phyloP scores from a whole-genome alignment of 768 basidiomycete genomes.

The Phaeotremella fagi region DNA sequence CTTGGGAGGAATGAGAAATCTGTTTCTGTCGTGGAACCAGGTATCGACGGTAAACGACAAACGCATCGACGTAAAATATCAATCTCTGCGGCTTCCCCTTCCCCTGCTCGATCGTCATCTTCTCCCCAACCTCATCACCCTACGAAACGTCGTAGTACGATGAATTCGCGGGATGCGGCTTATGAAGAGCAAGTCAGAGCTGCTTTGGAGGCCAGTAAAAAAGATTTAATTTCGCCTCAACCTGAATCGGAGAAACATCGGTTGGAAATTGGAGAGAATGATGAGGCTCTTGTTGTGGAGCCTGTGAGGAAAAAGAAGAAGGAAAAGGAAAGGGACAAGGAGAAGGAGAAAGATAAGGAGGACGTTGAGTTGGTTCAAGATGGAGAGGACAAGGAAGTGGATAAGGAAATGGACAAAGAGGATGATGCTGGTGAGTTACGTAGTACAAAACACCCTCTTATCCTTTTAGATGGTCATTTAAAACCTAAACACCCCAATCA shows the following conservation, averaged over 20 bases:
- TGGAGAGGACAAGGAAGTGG: no score
- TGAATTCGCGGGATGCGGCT: conserved; percentile 89
- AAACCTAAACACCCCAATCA: conserved; percentile 54
- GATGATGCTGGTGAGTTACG: not conserved
- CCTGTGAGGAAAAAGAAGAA: conserved; percentile 56
- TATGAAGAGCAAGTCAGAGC: conserved; percentile 71
- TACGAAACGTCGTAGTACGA: conserved; percentile 85
- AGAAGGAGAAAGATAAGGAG: conserved; percentile 31
- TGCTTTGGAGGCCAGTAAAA: conserved; percentile 36
- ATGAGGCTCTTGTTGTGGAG: conserved; percentile 41
- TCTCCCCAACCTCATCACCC: conserved; percentile 20
- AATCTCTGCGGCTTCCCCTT: conserved; percentile 8
- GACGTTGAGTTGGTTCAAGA: not conserved
- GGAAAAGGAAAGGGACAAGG: conserved; percentile 35
- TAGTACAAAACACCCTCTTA: not conserved
- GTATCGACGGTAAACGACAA: conserved; percentile 1
- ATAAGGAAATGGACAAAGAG: no score
- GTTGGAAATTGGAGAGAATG: conserved; percentile 49
- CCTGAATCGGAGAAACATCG: conserved; percentile 58
- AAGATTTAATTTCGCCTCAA: conserved; percentile 49
- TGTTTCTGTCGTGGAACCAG: conserved; percentile 1
- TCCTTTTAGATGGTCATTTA: not conserved
- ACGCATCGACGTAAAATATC: conserved; percentile 4
- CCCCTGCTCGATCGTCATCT: conserved; percentile 10
- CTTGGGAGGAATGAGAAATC: conserved; percentile 16